Base-by-base conservation (phyloP, 768 basidiomycete genomes). In the Leccinum rimulosum region DNA sequence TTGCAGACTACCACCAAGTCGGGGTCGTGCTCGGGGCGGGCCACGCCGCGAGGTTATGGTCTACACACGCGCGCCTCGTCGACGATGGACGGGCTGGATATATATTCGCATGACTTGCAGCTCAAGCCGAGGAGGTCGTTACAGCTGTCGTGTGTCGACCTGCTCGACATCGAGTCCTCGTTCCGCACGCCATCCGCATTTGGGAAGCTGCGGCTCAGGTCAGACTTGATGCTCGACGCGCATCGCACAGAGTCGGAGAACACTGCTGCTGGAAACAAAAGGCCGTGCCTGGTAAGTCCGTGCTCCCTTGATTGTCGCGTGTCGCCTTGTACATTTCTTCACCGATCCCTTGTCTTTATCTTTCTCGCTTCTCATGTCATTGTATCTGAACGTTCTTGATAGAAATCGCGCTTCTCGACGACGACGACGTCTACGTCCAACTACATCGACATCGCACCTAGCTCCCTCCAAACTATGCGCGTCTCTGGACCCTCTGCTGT, bases 391-490 rank as follows among this genome's bases (percentile, higher is more conserved):
- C 31, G 3, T 49, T 63, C 12, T 15, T 45, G 48, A 27, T 50
- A 75, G 75, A 63, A 49, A 47, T 75, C 75, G 9, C 75, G 71
- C 17, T 76, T 76, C 56, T 75, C 75, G 31, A 64, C 64, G 27
- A 73, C 74, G 33, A 75, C 74, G 6, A 70, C 67, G 0, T 70
- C 75, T 5, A 74, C 74, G 3, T 76, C 74, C 35, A 64, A 70
- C 49, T 68, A 68, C 47, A 57, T 74, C 17, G 66, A 71, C 6
- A 59, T 64, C 12, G 11, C 55, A 1, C 11, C 58, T 10, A 43
- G 22, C 19, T 27, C 55, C 3, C 22, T 50, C 9, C 68, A 57
- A 10, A 60, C 47, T 49, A 45, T 14, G 11, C 53, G 43, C 4
- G 10, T 49, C 27, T 50, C 33, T 1, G 53, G 57, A 51, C 49